Evolutionary conservation across 78 protist species (phyloP), one percentile per base, ranked within the genome.

Genomic region (Acrasis kona): DNA sequence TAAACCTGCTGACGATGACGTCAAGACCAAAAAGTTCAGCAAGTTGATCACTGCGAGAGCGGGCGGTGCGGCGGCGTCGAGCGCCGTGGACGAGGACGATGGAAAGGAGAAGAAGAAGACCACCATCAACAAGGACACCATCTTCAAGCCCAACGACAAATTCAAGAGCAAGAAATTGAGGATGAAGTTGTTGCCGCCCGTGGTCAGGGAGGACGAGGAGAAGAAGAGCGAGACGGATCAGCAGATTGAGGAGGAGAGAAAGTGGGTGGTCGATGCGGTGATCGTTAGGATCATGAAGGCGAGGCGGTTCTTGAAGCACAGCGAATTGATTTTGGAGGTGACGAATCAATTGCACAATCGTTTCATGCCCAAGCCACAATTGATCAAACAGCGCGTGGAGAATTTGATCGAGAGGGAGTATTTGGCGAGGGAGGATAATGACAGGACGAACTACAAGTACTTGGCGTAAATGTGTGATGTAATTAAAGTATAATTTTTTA

Each of bases 331-430:
- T 31, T 76, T 71, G 0, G 88, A 88, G 37, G 89, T 81, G 0
- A 71, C 86, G 68, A 61, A 40, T 29, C 6, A 64, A 6, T 9
- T 72, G 8, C 65, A 30, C 8, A 28, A 39, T 12, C 84, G 82
- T 35, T 90, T 90, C 82, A n/a, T 39, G 31, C 88, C 94, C 8
- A 69, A 76, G 72, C 89, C 95, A 19, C 74, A 42, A 0, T 94
- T 90, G 39, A 37, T 92, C 50, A 96, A 96, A 81, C 91, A 91
- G 72, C 76, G 97, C 36, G 87, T 96, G 27, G 97, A 94, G 72
- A 65, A 83, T 3, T 84, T 96, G 41, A 96, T 96, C n/a, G 98
- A 96, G n/a, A 87, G 95, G 10, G 98, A 93, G 64, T 96, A 94
- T 71, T 65, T 95, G 10, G 94, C 89, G 70, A 80, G 98, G 65